A percentile compares a stretch with the other conserved stretches of the same genome.
These are phyloP conservation scores for Globisporangium uncinulatum DNA, from an alignment of 352 stramenopile species.

Conservation along the genomic window DNA sequence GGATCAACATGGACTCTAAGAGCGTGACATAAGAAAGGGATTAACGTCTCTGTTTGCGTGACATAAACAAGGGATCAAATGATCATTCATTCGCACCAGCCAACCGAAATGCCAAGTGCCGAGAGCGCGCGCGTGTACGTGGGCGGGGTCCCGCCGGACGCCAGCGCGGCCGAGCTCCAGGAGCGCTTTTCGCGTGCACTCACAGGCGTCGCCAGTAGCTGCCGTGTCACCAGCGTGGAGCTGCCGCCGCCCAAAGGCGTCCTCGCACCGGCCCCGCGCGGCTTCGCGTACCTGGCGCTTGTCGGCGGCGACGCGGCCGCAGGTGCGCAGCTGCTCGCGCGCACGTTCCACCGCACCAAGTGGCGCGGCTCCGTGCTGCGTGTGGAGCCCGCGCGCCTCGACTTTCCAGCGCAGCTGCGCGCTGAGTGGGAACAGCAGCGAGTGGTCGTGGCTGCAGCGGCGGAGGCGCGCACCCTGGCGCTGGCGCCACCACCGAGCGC, in stretches of 20 bases:
- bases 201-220: slow-evolving; percentile 11
- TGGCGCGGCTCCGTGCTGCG: slow-evolving; percentile 56
- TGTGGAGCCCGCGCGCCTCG: slow-evolving; percentile 47
- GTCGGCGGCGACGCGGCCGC: slow-evolving; percentile 18
- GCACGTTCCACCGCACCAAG: slow-evolving; percentile 71
- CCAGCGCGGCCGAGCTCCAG: slow-evolving; percentile 38
- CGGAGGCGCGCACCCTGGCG: slow-evolving; percentile 8
- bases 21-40: no score
- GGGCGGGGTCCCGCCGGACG: slow-evolving; percentile 45
- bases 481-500: slow-evolving; percentile 4
- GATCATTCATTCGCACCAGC: no score
- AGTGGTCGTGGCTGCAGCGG: slow-evolving; percentile 24
- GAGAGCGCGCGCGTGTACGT: slow-evolving; percentile 52
- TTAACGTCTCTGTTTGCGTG: no score
- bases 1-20: no score
- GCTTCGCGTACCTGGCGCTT: slow-evolving; percentile 63
- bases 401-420: slow-evolving; percentile 39
- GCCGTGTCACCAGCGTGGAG: slow-evolving; percentile 34
- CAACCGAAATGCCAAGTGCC: not conserved
- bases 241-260: slow-evolving; percentile 25
- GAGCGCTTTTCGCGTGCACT: slow-evolving; percentile 62
- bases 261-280: slow-evolving; percentile 18
- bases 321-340: slow-evolving; percentile 37
- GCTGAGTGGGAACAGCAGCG: slow-evolving; percentile 28
- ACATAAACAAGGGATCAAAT: not conserved